Evolutionary conservation across 2,329 filamentous ascomycete genomes (phyloP).

Genomic region (Xylaria sp.): DNA sequence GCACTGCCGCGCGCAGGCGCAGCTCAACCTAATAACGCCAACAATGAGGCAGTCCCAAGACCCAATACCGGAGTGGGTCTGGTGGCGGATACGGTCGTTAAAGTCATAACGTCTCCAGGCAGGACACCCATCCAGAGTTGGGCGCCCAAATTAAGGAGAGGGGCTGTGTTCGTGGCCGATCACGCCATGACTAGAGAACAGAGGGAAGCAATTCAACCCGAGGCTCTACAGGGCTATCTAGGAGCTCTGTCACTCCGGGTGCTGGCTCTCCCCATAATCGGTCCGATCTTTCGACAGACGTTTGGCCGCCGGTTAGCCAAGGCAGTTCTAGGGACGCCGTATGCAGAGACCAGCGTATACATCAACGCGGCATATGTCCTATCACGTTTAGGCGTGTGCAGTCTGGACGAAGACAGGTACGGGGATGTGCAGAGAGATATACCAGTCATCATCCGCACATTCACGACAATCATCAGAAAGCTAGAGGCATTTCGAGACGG

Average conservation of each 20-base stretch:
- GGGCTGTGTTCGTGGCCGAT: slow-evolving; percentile 59
- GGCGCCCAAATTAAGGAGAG: slow-evolving; percentile 63
- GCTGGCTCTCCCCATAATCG: slow-evolving; percentile 65
- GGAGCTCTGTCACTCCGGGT: slow-evolving; percentile 59
- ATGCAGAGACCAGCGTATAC: slow-evolving; percentile 75
- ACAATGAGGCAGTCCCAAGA: slow-evolving; percentile 58
- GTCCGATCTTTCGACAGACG: slow-evolving; percentile 75
- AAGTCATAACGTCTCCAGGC: slow-evolving; percentile 60
- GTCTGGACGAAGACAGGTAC: slow-evolving; percentile 82
- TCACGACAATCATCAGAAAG: slow-evolving; percentile 75
- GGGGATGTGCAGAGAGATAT: slow-evolving; percentile 90
- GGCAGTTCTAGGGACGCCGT: slow-evolving; percentile 78
- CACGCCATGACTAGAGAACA: slow-evolving; percentile 64
- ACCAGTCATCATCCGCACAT: slow-evolving; percentile 75
- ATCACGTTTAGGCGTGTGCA: slow-evolving; percentile 75
- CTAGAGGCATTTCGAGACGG: slow-evolving; percentile 73
- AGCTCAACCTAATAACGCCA: slow-evolving; percentile 57
- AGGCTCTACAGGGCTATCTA: slow-evolving; percentile 61
- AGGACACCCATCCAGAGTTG: slow-evolving; percentile 61
- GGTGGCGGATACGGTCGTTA: slow-evolving; percentile 56
- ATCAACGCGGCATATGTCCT: slow-evolving; percentile 78
- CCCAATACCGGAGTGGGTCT: slow-evolving; percentile 54
- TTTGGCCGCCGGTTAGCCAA: slow-evolving; percentile 73
- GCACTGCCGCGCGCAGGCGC: slow-evolving; percentile 51
- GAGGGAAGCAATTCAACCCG: slow-evolving; percentile 62